phyloP scores from a whole-genome alignment of 1,284 basidiomycete species.

The Sporisorium sorghi region DNA sequence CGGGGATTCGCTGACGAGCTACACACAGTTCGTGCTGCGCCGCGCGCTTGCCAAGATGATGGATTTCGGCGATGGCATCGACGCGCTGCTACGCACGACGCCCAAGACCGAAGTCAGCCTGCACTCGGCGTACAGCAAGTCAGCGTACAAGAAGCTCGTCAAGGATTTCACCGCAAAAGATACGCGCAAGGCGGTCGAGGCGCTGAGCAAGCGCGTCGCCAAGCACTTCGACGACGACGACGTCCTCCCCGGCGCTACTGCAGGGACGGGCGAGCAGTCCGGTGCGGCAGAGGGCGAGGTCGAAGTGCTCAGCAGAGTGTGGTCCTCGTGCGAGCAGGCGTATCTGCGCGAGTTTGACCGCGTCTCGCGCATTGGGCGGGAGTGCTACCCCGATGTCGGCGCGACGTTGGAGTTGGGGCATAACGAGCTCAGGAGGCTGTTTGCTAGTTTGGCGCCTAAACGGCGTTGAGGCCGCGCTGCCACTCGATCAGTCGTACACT shows the following conservation, averaged over 20 bases:
- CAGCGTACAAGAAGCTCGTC: conserved; percentile 82
- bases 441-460: conserved; percentile 25
- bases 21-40: conserved; percentile 87
- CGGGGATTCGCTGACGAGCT: conserved; percentile 85
- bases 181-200: conserved; percentile 83
- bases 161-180: conserved; percentile 90
- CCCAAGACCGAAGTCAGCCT: conserved; percentile 82
- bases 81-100: conserved; percentile 83
- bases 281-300: conserved; percentile 11
- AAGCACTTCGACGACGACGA: conserved; percentile 86
- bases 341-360: conserved; percentile 50
- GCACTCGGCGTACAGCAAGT: conserved; percentile 81
- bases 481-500: too few relatives aligned
- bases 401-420: conserved; percentile 24
- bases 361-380: conserved; percentile 28
- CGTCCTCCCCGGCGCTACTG: conserved; percentile 57
- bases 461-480: conserved; percentile 5
- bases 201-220: conserved; percentile 88
- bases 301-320: conserved; percentile 51
- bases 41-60: conserved; percentile 88
- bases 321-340: conserved; percentile 50
- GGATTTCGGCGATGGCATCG: conserved; percentile 93
- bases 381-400: conserved; percentile 50
- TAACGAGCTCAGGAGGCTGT: conserved; percentile 40
- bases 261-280: background rate